phyloP scores from a whole-genome alignment of 495 filamentous ascomycete species.

The Darksidea phi region DNA sequence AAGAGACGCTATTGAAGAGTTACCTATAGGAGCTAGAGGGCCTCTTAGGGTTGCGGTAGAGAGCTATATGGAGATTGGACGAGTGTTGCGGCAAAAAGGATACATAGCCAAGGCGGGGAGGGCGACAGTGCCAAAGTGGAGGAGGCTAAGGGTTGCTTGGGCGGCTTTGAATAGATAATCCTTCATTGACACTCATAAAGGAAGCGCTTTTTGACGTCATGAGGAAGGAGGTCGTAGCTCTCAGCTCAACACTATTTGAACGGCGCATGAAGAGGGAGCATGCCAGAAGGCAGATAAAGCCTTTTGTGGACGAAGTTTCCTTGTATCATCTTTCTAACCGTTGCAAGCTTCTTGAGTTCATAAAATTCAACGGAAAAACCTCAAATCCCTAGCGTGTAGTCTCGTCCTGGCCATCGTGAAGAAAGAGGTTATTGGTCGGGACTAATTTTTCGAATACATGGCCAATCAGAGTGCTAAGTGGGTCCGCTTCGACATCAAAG shows the following conservation, averaged over 20 bases:
- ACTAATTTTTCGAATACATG: too few species aligned
- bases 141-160: slow-evolving; percentile 57
- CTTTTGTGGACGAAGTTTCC: too few species aligned
- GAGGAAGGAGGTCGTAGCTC: too few species aligned
- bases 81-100: slow-evolving; percentile 50
- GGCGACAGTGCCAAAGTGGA: slow-evolving; percentile 57
- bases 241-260: too few species aligned
- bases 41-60: slow-evolving; percentile 66
- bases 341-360: too few species aligned
- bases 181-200: neutral
- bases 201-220: too few species aligned
- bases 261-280: neutral
- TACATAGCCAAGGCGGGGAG: slow-evolving; percentile 52
- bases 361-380: too few species aligned
- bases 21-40: slow-evolving; percentile 56
- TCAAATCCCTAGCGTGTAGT: too few species aligned
- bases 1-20: slow-evolving; percentile 52
- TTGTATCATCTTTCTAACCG: too few species aligned
- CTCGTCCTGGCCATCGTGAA: too few species aligned
- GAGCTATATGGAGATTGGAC: slow-evolving; percentile 72
- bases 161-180: slow-evolving; percentile 43
- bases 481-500: neutral
- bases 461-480: too few species aligned
- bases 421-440: too few species aligned
- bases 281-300: neutral